phyloP scores from a whole-genome alignment of 2,329 filamentous ascomycete species.

The Penicillium sp. region DNA sequence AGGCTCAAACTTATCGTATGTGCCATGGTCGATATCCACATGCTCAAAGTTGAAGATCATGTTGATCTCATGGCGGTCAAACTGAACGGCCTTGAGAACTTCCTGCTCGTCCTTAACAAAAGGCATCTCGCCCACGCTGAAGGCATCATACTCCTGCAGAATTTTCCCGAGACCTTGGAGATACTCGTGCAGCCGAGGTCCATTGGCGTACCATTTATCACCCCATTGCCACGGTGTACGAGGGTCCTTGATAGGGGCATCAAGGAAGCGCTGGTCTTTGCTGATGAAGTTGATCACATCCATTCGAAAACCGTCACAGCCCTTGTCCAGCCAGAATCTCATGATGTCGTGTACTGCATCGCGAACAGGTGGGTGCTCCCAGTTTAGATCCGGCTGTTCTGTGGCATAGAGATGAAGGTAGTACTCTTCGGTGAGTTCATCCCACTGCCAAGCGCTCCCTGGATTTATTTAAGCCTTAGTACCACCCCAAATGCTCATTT shows the following conservation, averaged over 20 bases:
- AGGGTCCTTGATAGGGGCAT: slow-evolving; percentile 37
- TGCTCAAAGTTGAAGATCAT: slow-evolving; percentile 76
- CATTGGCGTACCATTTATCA: slow-evolving; percentile 53
- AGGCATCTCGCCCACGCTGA: slow-evolving; percentile 64
- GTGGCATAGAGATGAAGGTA: slow-evolving; percentile 74
- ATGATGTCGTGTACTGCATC: slow-evolving; percentile 71
- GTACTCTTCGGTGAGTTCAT: slow-evolving; percentile 71
- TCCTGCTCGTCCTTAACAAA: slow-evolving; percentile 50
- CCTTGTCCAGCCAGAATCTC: slow-evolving; percentile 75
- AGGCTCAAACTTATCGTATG: slow-evolving; percentile 51
- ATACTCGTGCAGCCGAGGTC: slow-evolving; percentile 59
- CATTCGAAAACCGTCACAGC: slow-evolving; percentile 72
- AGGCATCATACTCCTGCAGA: slow-evolving; percentile 57
- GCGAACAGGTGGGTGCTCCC: slow-evolving; percentile 69
- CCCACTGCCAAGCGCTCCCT: slow-evolving; percentile 57
- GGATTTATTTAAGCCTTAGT: background rate
- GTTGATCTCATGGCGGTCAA: slow-evolving; percentile 60
- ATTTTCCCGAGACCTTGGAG: slow-evolving; percentile 55
- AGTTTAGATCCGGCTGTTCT: slow-evolving; percentile 83
- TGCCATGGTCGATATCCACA: slow-evolving; percentile 59
- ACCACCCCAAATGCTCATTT: background rate
- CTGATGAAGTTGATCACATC: slow-evolving; percentile 74
- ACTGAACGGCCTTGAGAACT: slow-evolving; percentile 55
- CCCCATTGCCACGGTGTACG: slow-evolving; percentile 35
- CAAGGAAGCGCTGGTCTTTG: slow-evolving; percentile 59